phyloP scores from a whole-genome alignment of 2,329 filamentous ascomycete genomes.

The Colletotrichum tofieldiae region DNA sequence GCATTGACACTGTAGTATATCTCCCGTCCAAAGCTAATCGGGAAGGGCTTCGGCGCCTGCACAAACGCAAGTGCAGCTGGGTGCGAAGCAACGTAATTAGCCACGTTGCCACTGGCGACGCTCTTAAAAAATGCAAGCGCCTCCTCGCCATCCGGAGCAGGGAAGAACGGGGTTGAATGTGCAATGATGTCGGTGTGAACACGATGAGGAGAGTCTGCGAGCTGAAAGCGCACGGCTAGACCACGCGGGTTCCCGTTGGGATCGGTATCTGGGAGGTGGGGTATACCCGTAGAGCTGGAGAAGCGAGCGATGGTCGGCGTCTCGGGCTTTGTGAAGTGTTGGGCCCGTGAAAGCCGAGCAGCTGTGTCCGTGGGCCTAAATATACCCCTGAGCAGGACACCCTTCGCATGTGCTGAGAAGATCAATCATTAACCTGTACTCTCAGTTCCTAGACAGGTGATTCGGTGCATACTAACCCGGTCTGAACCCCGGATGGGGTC shows the following conservation, averaged over 20 bases:
- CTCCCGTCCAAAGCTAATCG: conserved; percentile 64
- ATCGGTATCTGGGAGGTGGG: conserved; percentile 64
- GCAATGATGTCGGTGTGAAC: conserved; percentile 71
- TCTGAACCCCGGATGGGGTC: conserved; percentile 57
- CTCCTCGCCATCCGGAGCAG: conserved; percentile 66
- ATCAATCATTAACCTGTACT: background rate
- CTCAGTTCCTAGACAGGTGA: background rate
- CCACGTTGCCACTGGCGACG: conserved; percentile 54
- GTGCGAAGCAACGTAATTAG: conserved; percentile 60
- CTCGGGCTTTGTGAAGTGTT: conserved; percentile 62
- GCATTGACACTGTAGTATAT: conserved; percentile 65
- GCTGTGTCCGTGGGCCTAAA: conserved; percentile 66
- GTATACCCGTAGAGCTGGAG: conserved; percentile 66
- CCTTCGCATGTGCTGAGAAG: conserved; percentile 67
- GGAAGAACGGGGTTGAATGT: conserved; percentile 65
- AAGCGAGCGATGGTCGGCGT: conserved; percentile 66
- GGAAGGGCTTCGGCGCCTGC: conserved; percentile 63
- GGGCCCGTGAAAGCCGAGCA: conserved; percentile 60
- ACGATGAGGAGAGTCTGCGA: conserved; percentile 55
- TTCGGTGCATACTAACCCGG: conserved; percentile 50
- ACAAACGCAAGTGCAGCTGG: conserved; percentile 65
- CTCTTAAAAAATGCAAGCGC: conserved; percentile 66
- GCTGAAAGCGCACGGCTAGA: conserved; percentile 64
- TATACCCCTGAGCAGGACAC: conserved; percentile 65
- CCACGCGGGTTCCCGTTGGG: conserved; percentile 64